Conservation (phyloP, 768 basidiomycete species). For the Phylloporus sp. region DNA sequence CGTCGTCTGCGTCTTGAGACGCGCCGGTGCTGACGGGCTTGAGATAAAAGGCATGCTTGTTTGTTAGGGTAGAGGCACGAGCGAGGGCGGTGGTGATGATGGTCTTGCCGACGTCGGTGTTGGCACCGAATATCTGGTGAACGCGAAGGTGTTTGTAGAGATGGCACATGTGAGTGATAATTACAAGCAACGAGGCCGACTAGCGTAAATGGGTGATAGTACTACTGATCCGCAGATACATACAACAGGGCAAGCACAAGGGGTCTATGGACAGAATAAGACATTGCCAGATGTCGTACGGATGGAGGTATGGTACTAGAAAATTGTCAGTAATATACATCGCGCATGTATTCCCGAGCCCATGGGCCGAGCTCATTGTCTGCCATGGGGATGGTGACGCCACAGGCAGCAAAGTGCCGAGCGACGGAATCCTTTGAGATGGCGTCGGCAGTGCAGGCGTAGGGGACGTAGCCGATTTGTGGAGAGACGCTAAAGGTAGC, state of each 20-base stretch:
- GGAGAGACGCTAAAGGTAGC: conserved; percentile 33
- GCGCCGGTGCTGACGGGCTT: conserved; percentile 94
- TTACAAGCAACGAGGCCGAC: neutral
- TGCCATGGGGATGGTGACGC: conserved; percentile 34
- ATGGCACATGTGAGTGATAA: conserved; percentile 54
- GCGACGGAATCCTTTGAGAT: conserved; percentile 33
- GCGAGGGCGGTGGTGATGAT: conserved; percentile 82
- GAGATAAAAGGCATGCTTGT: conserved; percentile 57
- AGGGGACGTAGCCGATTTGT: conserved; percentile 28
- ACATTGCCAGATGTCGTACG: conserved; percentile 26
- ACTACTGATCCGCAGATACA: conserved; percentile 18
- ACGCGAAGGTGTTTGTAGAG: conserved; percentile 82
- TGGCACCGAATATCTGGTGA: conserved; percentile 92
- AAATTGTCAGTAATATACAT: conserved; percentile 25
- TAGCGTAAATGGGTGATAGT: conserved; percentile 18
- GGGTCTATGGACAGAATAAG: conserved; percentile 16
- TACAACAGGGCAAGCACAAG: conserved; percentile 2
- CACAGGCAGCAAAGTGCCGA: conserved; percentile 40
- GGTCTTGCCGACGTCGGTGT: conserved; percentile 95
- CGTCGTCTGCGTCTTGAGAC: conserved; percentile 75
- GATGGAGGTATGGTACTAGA: conserved; percentile 13
- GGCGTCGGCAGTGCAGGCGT: conserved; percentile 24
- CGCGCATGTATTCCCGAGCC: conserved; percentile 34
- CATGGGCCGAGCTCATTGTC: conserved; percentile 36
- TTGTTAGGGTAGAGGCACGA: conserved; percentile 61